Percentiles rank a stretch among this genome's conserved stretches.
phyloP scores from a whole-genome alignment of 1,284 basidiomycete species.

The Xerocomus nothofagi region DNA sequence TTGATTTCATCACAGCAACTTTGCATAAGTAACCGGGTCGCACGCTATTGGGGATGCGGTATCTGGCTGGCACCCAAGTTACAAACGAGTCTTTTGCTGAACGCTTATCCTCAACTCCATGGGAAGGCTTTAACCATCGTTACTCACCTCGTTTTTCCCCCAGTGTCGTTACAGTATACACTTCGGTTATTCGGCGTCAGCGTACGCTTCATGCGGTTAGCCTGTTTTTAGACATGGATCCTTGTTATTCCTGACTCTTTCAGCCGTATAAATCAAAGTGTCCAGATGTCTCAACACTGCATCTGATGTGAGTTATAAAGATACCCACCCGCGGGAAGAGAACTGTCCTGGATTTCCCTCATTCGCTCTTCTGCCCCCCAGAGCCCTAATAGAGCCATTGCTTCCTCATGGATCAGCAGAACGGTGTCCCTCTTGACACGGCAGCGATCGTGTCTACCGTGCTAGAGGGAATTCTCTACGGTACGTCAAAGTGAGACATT shows the following conservation, averaged over 20 bases:
- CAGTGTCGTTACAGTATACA: neutral
- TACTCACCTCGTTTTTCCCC: neutral
- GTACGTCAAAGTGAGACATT: conserved; percentile 5
- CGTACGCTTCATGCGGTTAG: neutral
- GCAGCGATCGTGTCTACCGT: conserved; percentile 21
- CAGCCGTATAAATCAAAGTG: no score
- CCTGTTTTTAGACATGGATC: neutral
- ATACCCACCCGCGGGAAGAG: neutral
- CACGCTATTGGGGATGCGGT: neutral
- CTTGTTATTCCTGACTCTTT: neutral
- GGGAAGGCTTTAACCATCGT: neutral
- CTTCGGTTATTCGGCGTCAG: neutral
- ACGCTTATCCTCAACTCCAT: neutral
- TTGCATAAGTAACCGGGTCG: neutral
- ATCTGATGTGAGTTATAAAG: conserved; percentile 1
- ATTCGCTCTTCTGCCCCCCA: neutral
- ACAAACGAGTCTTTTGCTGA: neutral
- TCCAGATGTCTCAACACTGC: neutral
- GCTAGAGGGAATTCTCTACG: conserved; percentile 26
- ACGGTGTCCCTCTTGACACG: conserved; percentile 20
- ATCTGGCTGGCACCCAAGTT: neutral
- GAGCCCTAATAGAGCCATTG: neutral
- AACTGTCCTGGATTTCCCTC: neutral
- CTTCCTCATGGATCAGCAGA: conserved; percentile 3
- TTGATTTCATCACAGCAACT: neutral